A percentile compares a stretch with the other conserved stretches of the same genome.
Evolutionary conservation across 345 rosid genomes (phyloP).

Genomic region (Sonneratia alba): DNA sequence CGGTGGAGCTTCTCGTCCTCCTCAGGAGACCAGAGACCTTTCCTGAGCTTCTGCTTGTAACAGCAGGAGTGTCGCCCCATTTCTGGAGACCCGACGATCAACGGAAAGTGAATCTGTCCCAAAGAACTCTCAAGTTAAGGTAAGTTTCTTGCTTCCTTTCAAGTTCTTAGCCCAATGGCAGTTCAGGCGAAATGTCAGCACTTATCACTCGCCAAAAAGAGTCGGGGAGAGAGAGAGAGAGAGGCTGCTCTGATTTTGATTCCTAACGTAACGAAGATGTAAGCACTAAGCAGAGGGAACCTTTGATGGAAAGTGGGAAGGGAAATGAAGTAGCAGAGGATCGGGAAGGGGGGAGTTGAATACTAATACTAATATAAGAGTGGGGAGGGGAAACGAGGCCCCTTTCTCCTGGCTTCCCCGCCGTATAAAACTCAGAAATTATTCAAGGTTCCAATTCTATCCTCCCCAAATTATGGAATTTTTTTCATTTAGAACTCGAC

Average conservation of each 20-base stretch:
- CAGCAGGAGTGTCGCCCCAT: slow-evolving; percentile 98
- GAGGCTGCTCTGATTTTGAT: too few relatives aligned
- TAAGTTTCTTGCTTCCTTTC: neutral
- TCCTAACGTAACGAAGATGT: too few relatives aligned
- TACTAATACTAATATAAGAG: slow-evolving; percentile 2
- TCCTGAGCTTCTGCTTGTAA: slow-evolving; percentile 91
- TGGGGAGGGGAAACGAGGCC: neutral
- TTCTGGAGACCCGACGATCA: slow-evolving; percentile 1
- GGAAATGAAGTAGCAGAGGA: neutral
- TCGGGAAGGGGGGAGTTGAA: neutral
- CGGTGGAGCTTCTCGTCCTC: slow-evolving; percentile 91
- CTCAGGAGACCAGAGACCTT: slow-evolving; percentile 98
- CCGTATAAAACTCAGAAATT: too few relatives aligned
- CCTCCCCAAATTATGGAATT: too few relatives aligned
- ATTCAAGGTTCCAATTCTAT: too few relatives aligned
- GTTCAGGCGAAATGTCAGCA: neutral
- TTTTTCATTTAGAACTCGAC: too few relatives aligned
- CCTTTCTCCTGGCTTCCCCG: too few relatives aligned
- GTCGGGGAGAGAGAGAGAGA: neutral
- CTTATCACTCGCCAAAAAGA: too few relatives aligned
- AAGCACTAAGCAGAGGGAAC: neutral
- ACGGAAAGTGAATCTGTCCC: too few relatives aligned
- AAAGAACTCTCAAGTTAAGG: neutral
- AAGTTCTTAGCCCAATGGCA: too few relatives aligned
- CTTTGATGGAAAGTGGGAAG: neutral